A percentile compares a stretch with the other conserved stretches of the same genome.
Conservation (phyloP, 2,329 filamentous ascomycete species). For the Ascosphaera acerosa region DNA sequence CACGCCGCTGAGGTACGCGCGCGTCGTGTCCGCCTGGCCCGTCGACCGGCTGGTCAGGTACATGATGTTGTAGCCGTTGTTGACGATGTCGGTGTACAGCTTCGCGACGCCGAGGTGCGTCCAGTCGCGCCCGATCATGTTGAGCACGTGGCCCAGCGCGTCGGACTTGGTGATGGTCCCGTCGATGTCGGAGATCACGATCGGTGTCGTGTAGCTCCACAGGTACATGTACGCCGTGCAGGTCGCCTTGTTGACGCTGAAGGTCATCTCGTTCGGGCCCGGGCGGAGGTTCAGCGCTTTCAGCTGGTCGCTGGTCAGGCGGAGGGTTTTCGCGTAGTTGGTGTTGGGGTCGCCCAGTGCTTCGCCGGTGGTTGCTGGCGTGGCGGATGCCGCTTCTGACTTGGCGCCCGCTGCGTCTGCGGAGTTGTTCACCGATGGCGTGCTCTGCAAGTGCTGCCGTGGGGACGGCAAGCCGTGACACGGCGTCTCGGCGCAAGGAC, state of each 20-base stretch:
- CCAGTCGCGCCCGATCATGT: conserved; percentile 95
- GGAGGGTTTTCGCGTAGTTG: conserved; percentile 90
- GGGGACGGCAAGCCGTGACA: too few species aligned
- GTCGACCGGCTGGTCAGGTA: conserved; percentile 88
- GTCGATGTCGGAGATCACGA: conserved; percentile 96
- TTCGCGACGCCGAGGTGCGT: conserved; percentile 93
- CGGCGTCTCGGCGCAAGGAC: conserved; percentile 44
- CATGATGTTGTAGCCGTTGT: conserved; percentile 97
- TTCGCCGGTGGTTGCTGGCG: conserved; percentile 18
- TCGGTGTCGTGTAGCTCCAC: conserved; percentile 74
- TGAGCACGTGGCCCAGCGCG: conserved; percentile 76
- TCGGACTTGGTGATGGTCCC: conserved; percentile 97
- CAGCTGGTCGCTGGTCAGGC: conserved; percentile 83
- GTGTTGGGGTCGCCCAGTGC: conserved; percentile 41
- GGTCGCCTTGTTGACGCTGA: conserved; percentile 84
- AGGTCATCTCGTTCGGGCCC: conserved; percentile 83
- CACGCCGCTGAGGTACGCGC: conserved; percentile 73
- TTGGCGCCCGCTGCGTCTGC: too few species aligned
- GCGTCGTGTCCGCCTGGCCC: conserved; percentile 73
- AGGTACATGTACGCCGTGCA: conserved; percentile 84
- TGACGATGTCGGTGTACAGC: conserved; percentile 80
- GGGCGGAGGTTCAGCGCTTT: conserved; percentile 59
- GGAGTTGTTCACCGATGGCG: too few species aligned
- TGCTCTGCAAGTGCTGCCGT: conserved; percentile 35
- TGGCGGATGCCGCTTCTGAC: too few species aligned